Conservation (phyloP, 208 protist species). For the Leptomonas seymouri region DNA sequence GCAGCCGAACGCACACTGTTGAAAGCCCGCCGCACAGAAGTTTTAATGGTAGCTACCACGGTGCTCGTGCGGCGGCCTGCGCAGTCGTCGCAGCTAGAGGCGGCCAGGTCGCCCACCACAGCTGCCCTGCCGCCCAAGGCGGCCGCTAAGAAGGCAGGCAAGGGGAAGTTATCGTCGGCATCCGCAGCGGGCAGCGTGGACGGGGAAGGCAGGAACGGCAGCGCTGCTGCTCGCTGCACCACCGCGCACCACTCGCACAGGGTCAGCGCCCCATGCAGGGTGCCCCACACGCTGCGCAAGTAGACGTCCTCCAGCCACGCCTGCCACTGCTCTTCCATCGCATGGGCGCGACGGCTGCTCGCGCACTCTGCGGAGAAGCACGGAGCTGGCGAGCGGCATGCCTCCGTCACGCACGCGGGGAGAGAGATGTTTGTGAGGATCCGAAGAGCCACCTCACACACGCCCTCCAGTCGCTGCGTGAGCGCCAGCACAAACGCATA, state of each 20-base stretch:
- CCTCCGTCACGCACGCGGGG: not conserved
- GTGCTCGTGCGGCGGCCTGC: too few species aligned
- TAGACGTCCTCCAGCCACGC: slow-evolving; percentile 23
- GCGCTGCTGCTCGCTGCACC: slow-evolving; percentile 4
- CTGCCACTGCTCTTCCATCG: slow-evolving; percentile 7
- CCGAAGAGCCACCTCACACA: slow-evolving; percentile 15
- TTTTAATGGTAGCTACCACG: too few species aligned
- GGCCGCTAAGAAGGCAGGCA: not conserved
- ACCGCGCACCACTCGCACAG: slow-evolving; percentile 14
- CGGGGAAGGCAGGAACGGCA: slow-evolving; percentile 16
- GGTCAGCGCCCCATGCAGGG: slow-evolving; percentile 14
- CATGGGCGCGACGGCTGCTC: not conserved
- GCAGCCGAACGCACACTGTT: slow-evolving; percentile 20
- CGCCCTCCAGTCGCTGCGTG: slow-evolving; percentile 30
- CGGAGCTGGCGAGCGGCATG: too few species aligned
- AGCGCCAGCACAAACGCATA: slow-evolving; percentile 41
- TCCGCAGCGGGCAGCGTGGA: not conserved
- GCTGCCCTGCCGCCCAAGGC: too few species aligned
- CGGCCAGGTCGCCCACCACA: too few species aligned
- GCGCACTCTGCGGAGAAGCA: not conserved
- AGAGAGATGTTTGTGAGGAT: slow-evolving; percentile 13
- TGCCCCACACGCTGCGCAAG: slow-evolving; percentile 9
- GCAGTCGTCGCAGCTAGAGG: too few species aligned
- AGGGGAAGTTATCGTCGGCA: not conserved
- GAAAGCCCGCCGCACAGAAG: not conserved